A percentile compares a stretch with the other conserved stretches of the same genome.
Conservation (phyloP, 2,329 filamentous ascomycete species). For the Aspergillus sp. region DNA sequence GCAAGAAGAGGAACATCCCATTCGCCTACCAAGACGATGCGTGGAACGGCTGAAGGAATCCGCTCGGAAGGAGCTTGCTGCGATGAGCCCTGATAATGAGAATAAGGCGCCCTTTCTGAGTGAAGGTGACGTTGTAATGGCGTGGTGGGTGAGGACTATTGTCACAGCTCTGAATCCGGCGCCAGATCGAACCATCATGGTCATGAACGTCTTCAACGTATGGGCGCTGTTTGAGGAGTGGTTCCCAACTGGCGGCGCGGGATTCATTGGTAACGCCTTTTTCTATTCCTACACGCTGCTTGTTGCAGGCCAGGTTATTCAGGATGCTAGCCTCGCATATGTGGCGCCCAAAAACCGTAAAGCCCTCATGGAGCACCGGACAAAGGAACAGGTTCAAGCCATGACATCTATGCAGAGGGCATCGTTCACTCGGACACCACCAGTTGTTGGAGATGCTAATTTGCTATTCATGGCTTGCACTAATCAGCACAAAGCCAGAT, state of each 20-base stretch:
- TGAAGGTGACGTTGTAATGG: constrained; percentile 50
- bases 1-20: constrained; percentile 37
- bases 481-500: constrained; percentile 45
- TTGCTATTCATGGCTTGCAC: constrained; percentile 39
- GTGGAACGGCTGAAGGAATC: constrained; percentile 32
- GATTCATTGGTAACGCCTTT: constrained; percentile 30
- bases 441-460: constrained; percentile 36
- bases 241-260: constrained; percentile 23
- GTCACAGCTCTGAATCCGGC: constrained; percentile 26
- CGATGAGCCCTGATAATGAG: not conserved
- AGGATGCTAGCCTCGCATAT: constrained; percentile 3
- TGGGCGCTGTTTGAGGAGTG: constrained; percentile 36
- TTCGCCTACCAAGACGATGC: constrained; percentile 43
- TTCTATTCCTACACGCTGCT: constrained; percentile 12
- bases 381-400: constrained; percentile 22
- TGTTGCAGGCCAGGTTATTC: constrained; percentile 10
- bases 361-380: constrained; percentile 22
- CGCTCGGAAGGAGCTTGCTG: constrained; percentile 15
- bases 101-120: constrained; percentile 43
- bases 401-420: constrained; percentile 13
- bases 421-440: constrained; percentile 17
- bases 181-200: constrained; percentile 35
- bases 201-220: constrained; percentile 46
- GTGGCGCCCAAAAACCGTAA: constrained; percentile 18
- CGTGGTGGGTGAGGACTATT: constrained; percentile 43